These are phyloP conservation scores for Ambrosia trifida DNA, from an alignment of 129 eudicot genomes.

Conservation along the genomic window DNA sequence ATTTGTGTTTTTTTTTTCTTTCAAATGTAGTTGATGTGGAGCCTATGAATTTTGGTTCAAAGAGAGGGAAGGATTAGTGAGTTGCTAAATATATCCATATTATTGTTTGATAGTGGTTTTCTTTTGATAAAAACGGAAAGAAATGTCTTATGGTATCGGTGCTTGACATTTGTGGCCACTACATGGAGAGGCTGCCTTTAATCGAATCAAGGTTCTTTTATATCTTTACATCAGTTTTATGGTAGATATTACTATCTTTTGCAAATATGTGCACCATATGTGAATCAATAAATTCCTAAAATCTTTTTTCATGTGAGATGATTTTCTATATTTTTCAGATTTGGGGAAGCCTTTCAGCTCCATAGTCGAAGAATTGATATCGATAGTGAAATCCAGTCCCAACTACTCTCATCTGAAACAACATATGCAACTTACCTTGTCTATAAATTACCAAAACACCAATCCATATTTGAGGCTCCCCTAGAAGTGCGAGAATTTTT, in stretches of 20 bases:
- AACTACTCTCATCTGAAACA: background rate
- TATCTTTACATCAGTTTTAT: background rate
- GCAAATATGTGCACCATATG: background rate
- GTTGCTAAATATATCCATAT: too few relatives aligned
- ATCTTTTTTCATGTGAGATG: too few relatives aligned
- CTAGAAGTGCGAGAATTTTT: too few relatives aligned
- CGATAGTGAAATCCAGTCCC: background rate
- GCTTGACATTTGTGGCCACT: background rate
- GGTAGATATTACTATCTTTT: background rate
- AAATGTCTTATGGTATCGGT: constrained; percentile 17
- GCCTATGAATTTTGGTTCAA: too few relatives aligned
- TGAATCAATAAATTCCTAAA: too few relatives aligned
- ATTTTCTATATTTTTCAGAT: constrained; percentile 10
- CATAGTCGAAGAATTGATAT: background rate
- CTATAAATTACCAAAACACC: constrained; percentile 2
- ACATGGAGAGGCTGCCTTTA: background rate
- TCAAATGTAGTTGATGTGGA: too few relatives aligned
- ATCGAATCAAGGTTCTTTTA: constrained; percentile 19
- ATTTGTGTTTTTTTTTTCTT: too few relatives aligned
- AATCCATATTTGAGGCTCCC: background rate
- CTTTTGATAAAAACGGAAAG: constrained; percentile 14
- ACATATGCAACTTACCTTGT: constrained; percentile 25
- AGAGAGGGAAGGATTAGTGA: too few relatives aligned
- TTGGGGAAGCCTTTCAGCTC: background rate
- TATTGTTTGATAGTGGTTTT: constrained; percentile 24